phyloP scores from a whole-genome alignment of 805 yeast genomes.

The Tetrapisispora taiwanensis region DNA sequence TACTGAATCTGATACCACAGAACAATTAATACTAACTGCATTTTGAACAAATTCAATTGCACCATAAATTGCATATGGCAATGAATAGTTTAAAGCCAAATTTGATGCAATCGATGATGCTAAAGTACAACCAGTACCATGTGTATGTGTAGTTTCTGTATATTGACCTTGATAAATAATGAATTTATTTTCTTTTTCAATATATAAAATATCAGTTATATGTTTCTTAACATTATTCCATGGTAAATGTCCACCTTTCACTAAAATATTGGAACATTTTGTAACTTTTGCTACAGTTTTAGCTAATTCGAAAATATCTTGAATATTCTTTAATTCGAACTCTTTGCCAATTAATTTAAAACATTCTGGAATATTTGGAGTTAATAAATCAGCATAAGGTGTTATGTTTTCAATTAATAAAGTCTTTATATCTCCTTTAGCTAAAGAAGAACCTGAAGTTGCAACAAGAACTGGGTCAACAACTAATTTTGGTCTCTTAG shows the following conservation, averaged over 20 bases:
- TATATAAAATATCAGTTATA: slow-evolving; percentile 48
- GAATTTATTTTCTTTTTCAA: slow-evolving; percentile 29
- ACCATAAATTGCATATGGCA: slow-evolving; percentile 42
- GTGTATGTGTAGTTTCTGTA: slow-evolving; percentile 46
- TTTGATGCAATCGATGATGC: slow-evolving; percentile 73
- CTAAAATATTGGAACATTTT: slow-evolving; percentile 44
- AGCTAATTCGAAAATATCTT: slow-evolving; percentile 34
- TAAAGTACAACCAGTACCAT: slow-evolving; percentile 88
- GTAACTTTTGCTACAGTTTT: slow-evolving; percentile 30
- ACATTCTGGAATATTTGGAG: slow-evolving; percentile 74
- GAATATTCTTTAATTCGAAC: slow-evolving; percentile 26
- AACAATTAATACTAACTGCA: slow-evolving; percentile 43
- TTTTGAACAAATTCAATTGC: slow-evolving; percentile 58
- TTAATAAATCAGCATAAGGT: slow-evolving; percentile 47
- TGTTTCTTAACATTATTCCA: slow-evolving; percentile 27
- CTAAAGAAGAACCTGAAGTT: slow-evolving; percentile 60
- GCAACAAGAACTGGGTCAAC: slow-evolving; percentile 82
- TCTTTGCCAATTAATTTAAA: slow-evolving; percentile 26
- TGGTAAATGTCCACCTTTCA: slow-evolving; percentile 77
- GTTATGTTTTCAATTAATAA: slow-evolving; percentile 40
- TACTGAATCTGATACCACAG: slow-evolving; percentile 27
- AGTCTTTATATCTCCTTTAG: slow-evolving; percentile 31
- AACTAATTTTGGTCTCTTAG: slow-evolving; percentile 34
- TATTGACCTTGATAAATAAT: slow-evolving; percentile 40
- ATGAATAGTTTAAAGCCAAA: slow-evolving; percentile 43